These are phyloP conservation scores for Termitomyces sp. DNA, from an alignment of 768 basidiomycete genomes.

Conservation along the genomic window DNA sequence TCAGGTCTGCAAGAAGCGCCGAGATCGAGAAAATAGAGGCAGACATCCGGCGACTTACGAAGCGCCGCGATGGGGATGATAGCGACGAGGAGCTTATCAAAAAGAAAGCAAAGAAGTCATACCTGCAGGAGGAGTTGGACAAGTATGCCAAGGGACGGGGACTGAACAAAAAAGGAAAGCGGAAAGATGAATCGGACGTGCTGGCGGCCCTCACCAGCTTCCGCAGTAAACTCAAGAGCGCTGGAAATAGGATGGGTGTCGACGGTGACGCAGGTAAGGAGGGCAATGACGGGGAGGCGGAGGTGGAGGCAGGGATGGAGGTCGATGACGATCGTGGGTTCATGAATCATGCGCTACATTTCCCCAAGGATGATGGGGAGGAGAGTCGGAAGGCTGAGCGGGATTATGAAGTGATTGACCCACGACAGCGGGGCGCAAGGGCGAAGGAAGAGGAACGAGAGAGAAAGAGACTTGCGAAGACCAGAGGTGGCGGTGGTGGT, in stretches of 20 bases:
- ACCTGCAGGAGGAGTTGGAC: slow-evolving; percentile 75
- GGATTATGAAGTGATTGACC: slow-evolving; percentile 90
- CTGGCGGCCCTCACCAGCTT: slow-evolving; percentile 67
- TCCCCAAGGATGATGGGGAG: slow-evolving; percentile 76
- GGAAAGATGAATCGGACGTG: slow-evolving; percentile 69
- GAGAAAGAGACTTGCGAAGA: slow-evolving; percentile 42
- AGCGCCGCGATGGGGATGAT: slow-evolving; percentile 48
- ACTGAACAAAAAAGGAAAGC: slow-evolving; percentile 44
- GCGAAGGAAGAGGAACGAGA: slow-evolving; percentile 79
- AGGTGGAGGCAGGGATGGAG: slow-evolving; percentile 69
- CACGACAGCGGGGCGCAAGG: slow-evolving; percentile 62
- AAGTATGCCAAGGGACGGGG: slow-evolving; percentile 71
- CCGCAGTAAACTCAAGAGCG: slow-evolving; percentile 57
- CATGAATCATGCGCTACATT: slow-evolving; percentile 64
- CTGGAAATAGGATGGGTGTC: slow-evolving; percentile 23
- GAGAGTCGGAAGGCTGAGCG: slow-evolving; percentile 74
- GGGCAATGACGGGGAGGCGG: slow-evolving; percentile 36
- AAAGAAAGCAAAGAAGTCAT: slow-evolving; percentile 61
- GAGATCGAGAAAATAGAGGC: slow-evolving; percentile 88
- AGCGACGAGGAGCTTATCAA: slow-evolving; percentile 62
- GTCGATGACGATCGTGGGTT: slow-evolving; percentile 77
- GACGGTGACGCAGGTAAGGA: slow-evolving; percentile 18
- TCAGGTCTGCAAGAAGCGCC: slow-evolving; percentile 58
- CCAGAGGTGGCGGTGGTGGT: slow-evolving; percentile 26
- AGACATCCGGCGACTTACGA: slow-evolving; percentile 75